phyloP scores from a whole-genome alignment of 495 filamentous ascomycete species.

The Aspergillus mulundensis region DNA sequence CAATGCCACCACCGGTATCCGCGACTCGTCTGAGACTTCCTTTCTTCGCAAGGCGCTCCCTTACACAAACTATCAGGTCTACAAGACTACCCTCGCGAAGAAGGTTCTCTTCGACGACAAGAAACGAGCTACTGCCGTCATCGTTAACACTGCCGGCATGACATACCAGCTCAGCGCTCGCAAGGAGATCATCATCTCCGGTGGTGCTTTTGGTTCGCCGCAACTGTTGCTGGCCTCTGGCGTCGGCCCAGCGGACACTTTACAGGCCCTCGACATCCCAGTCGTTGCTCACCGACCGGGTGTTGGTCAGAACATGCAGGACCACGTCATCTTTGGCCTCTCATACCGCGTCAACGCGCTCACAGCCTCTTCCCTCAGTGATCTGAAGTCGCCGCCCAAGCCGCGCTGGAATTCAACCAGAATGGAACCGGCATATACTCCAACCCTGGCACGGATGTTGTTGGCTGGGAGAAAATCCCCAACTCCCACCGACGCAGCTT shows the following conservation, averaged over 20 bases:
- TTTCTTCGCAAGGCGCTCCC: slow-evolving; percentile 21
- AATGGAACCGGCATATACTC: slow-evolving; percentile 7
- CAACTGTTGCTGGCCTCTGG: slow-evolving; percentile 11
- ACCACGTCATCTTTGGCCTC: slow-evolving; percentile 29
- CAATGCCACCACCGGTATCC: slow-evolving; percentile 1
- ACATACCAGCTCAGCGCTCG: slow-evolving; percentile 31
- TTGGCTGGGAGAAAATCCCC: slow-evolving; percentile 46
- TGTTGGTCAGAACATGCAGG: slow-evolving; percentile 43
- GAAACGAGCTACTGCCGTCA: slow-evolving; percentile 33
- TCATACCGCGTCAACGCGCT: slow-evolving; percentile 21
- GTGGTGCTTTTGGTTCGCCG: slow-evolving; percentile 2
- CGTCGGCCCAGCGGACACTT: not conserved
- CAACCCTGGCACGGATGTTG: slow-evolving; percentile 12
- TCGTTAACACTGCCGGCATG: slow-evolving; percentile 15
- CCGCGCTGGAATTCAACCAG: slow-evolving; percentile 4
- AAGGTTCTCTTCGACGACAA: slow-evolving; percentile 22
- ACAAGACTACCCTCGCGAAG: slow-evolving; percentile 4
- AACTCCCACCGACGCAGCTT: slow-evolving; percentile 13
- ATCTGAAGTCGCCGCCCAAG: not conserved
- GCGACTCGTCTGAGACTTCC: slow-evolving; percentile 27
- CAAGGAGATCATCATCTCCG: slow-evolving; percentile 36
- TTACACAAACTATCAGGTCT: not conserved
- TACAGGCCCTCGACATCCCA: slow-evolving; percentile 35
- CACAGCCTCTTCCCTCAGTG: not conserved
- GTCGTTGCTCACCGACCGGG: slow-evolving; percentile 34